These are phyloP conservation scores for Bruguiera parviflora DNA, from an alignment of 345 rosid species.

Conservation along the genomic window DNA sequence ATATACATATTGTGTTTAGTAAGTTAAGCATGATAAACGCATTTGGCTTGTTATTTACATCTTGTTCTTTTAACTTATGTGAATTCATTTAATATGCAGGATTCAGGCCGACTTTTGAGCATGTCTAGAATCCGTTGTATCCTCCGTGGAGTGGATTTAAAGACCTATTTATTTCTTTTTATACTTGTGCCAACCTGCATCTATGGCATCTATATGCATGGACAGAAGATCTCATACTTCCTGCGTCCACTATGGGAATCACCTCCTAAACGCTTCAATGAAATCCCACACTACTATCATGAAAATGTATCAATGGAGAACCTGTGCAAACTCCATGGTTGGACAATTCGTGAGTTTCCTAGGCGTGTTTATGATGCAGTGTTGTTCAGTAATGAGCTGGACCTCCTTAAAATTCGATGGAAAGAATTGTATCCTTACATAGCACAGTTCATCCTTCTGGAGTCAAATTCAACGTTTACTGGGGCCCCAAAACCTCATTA, in stretches of 20 bases:
- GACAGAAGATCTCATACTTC: constrained; percentile 78
- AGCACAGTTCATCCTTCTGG: constrained; percentile 32
- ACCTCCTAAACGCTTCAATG: constrained; percentile 72
- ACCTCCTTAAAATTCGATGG: constrained; percentile 32
- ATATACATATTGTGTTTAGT: neutral
- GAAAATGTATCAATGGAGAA: constrained; percentile 35
- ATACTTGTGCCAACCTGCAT: constrained; percentile 67
- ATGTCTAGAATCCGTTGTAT: constrained; percentile 87
- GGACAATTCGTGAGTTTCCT: constrained; percentile 30
- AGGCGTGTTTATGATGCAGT: constrained; percentile 36
- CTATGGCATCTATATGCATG: constrained; percentile 59
- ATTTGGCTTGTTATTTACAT: neutral
- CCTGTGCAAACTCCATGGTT: constrained; percentile 36
- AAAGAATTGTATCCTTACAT: constrained; percentile 33
- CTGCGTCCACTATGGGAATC: constrained; percentile 84
- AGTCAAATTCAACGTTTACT: constrained; percentile 36
- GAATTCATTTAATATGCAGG: constrained; percentile 44
- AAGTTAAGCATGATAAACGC: neutral
- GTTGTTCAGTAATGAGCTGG: constrained; percentile 35
- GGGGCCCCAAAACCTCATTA: constrained; percentile 24
- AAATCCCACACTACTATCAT: constrained; percentile 47
- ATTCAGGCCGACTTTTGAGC: constrained; percentile 66
- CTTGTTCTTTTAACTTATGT: constrained; percentile 8
- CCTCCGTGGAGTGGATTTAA: constrained; percentile 85
- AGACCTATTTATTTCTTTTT: constrained; percentile 58